phyloP scores from a whole-genome alignment of 331 rosid genomes.

The Saraca asoca region DNA sequence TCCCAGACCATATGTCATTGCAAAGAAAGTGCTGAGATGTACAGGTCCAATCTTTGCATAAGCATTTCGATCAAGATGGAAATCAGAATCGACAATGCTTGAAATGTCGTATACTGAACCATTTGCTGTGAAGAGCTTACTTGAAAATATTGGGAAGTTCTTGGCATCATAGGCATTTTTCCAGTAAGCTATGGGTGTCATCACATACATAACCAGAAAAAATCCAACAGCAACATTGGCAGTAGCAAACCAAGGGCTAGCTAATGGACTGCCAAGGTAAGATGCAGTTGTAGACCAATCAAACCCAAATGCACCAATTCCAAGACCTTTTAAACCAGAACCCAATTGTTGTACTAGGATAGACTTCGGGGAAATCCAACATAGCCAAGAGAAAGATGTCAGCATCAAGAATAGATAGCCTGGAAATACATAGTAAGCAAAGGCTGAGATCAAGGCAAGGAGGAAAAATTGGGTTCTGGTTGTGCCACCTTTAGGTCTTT shows the following conservation, averaged over 20 bases:
- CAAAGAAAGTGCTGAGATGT: slow-evolving; percentile 61
- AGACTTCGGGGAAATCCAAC: slow-evolving; percentile 64
- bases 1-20: slow-evolving; percentile 65
- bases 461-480: slow-evolving; percentile 55
- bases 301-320: slow-evolving; percentile 62
- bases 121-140: slow-evolving; percentile 44
- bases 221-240: slow-evolving; percentile 61
- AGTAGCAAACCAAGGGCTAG: slow-evolving; percentile 67
- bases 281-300: slow-evolving; percentile 72
- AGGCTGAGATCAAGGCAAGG: slow-evolving; percentile 42
- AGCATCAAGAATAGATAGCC: slow-evolving; percentile 57
- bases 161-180: slow-evolving; percentile 48
- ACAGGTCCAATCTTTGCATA: slow-evolving; percentile 49
- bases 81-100: slow-evolving; percentile 43
- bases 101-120: slow-evolving; percentile 47
- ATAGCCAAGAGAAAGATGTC: slow-evolving; percentile 66
- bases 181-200: slow-evolving; percentile 59
- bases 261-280: slow-evolving; percentile 60
- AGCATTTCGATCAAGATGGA: slow-evolving; percentile 50
- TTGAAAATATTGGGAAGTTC: slow-evolving; percentile 54
- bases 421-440: slow-evolving; percentile 68
- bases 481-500: slow-evolving; percentile 50
- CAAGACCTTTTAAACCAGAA: slow-evolving; percentile 75
- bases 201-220: slow-evolving; percentile 48
- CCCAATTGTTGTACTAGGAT: slow-evolving; percentile 66